Base-by-base conservation (phyloP, 768 basidiomycete genomes). In the Boletellus sp. region DNA sequence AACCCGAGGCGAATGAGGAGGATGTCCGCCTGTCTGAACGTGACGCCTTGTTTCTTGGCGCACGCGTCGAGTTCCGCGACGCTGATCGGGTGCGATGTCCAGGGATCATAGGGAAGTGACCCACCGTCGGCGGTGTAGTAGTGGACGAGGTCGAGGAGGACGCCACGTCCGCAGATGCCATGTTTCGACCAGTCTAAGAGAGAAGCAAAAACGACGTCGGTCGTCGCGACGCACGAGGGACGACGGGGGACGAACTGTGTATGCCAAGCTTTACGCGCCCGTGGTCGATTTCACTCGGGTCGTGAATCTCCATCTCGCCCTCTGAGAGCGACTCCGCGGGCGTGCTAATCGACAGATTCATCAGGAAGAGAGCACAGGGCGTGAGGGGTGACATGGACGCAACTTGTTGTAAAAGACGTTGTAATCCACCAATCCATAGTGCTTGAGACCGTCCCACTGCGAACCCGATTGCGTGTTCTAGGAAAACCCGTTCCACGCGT, bases 381-480 rank as follows among this genome's bases (percentile, higher is more conserved):
- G 28, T 11, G 8, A 28, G 9, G 2, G 28, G 11, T 10, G 28
- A 28, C 9, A 36, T 12, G n/a, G 23, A 47, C 22, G 4, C 5
- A 31, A 82, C 82, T 83, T 81, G 67, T 84, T 80, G 62, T 85
- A 85, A 60, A 80, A 83, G 17, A 83, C 68, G 3, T 71, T 71
- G 53, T 84, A 76, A 16, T 78, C 73, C 0, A 63, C 42, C 36
- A 85, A 51, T 3, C 81, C 81, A 57, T 74, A 81, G 55, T 85
- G 83, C 52, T 77, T 73, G 61, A 85, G 48, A 8, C 84, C 83
- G 56, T 86, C 84, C 84, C 84, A 85, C 56, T 87, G 84, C 5
- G 81, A 74, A 8, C 84, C 83, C 0, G 83, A 83, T 67, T 86
- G 85, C 0, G 84, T 83, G 55, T 87, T 85, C 84, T 85, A 36